A percentile compares a stretch with the other conserved stretches of the same genome.
Conservation (phyloP, 169 alveolate species). For the Perkinsus chesapeaki region DNA sequence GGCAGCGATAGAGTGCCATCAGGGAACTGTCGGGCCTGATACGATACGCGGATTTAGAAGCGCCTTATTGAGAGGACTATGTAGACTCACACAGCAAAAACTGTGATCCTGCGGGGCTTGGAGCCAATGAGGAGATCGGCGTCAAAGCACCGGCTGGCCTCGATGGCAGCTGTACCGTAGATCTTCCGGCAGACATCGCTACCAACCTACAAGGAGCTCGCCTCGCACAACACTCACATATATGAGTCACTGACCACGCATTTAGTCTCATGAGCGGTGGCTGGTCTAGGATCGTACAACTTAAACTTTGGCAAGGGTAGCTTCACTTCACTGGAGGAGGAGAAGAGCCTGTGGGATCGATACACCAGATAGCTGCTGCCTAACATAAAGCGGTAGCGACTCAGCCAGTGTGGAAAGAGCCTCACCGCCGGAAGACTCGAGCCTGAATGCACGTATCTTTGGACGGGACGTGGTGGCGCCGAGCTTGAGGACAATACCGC, state of each 20-base stretch:
- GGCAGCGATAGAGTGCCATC: neutral
- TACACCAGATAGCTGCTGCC: neutral
- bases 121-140: neutral
- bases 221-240: neutral
- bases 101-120: neutral
- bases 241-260: neutral
- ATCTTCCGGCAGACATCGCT: neutral
- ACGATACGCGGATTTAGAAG: too few species aligned
- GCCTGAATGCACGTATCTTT: neutral
- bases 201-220: neutral
- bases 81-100: neutral
- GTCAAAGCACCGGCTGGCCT: neutral
- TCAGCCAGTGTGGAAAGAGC: neutral
- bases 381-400: neutral
- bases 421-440: neutral
- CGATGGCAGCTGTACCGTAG: neutral
- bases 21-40: neutral
- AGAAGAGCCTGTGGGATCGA: neutral
- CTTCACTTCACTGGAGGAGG: neutral
- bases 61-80: too few species aligned
- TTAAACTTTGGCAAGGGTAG: neutral
- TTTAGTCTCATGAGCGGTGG: neutral
- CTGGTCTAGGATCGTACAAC: neutral
- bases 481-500: neutral
- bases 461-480: neutral